phyloP scores from a whole-genome alignment of 192 early-diverging fungal species.

The Coemansia sp. region DNA sequence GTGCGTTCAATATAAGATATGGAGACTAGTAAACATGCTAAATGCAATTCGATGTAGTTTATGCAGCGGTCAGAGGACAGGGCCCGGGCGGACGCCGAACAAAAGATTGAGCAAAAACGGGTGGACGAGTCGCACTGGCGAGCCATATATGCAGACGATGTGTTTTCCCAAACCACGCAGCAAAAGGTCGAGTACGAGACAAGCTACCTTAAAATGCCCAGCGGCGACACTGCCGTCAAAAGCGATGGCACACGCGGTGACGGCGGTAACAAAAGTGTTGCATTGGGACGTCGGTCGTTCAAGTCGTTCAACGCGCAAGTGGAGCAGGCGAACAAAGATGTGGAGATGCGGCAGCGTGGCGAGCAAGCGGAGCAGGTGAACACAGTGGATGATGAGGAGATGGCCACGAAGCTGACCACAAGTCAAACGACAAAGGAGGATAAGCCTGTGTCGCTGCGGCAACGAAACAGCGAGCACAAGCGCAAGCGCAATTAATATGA shows the following conservation, averaged over 20 bases:
- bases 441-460: constrained; percentile 13
- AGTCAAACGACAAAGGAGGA: not conserved
- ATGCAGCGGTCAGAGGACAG: constrained; percentile 48
- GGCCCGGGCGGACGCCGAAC: constrained; percentile 24
- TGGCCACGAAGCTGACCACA: constrained; percentile 25
- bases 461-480: constrained; percentile 26
- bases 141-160: constrained; percentile 30
- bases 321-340: constrained; percentile 23
- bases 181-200: constrained; percentile 38
- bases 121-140: constrained; percentile 53
- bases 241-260: not conserved
- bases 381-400: constrained; percentile 14
- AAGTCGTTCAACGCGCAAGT: constrained; percentile 37
- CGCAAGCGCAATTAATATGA: constrained; percentile 22
- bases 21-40: no score
- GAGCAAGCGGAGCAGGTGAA: constrained; percentile 8
- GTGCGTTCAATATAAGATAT: not conserved
- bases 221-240: constrained; percentile 10
- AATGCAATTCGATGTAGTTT: constrained; percentile 24
- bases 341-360: constrained; percentile 9
- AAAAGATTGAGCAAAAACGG: constrained; percentile 27
- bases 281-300: constrained; percentile 41
- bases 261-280: not conserved
- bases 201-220: constrained; percentile 48
- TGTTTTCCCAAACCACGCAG: constrained; percentile 20